phyloP scores from a whole-genome alignment of 2,329 filamentous ascomycete genomes.

The Aspergillus fructus region DNA sequence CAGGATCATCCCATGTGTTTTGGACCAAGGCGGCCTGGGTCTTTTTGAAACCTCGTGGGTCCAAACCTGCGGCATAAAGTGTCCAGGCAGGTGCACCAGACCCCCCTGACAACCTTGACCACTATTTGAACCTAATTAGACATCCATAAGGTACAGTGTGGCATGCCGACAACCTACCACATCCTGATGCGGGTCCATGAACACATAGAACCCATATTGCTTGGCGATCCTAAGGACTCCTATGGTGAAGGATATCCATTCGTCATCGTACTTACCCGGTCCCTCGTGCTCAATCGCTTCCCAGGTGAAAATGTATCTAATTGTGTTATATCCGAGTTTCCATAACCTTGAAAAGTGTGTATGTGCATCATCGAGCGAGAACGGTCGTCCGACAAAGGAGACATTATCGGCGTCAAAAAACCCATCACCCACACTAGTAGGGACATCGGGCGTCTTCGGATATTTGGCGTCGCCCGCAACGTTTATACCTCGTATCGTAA shows the following conservation, averaged over 20 bases:
- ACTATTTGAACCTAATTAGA: constrained; percentile 53
- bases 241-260: constrained; percentile 90
- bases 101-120: constrained; percentile 91
- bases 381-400: constrained; percentile 83
- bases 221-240: constrained; percentile 79
- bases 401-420: constrained; percentile 95
- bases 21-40: constrained; percentile 94
- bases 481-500: constrained; percentile 91
- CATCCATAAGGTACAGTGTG: neutral
- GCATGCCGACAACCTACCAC: constrained; percentile 61
- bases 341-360: constrained; percentile 82
- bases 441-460: constrained; percentile 75
- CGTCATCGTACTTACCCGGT: constrained; percentile 88
- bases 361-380: constrained; percentile 77
- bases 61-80: constrained; percentile 86
- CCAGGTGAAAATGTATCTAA: constrained; percentile 97
- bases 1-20: constrained; percentile 84
- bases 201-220: constrained; percentile 89
- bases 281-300: constrained; percentile 95
- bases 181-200: constrained; percentile 99
- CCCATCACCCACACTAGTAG: constrained; percentile 71
- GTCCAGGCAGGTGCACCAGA: constrained; percentile 98
- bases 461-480: constrained; percentile 88
- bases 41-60: constrained; percentile 78
- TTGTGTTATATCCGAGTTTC: constrained; percentile 91